Evolutionary conservation across 768 basidiomycete genomes (phyloP).

Genomic region (Mycena epipterygia): DNA sequence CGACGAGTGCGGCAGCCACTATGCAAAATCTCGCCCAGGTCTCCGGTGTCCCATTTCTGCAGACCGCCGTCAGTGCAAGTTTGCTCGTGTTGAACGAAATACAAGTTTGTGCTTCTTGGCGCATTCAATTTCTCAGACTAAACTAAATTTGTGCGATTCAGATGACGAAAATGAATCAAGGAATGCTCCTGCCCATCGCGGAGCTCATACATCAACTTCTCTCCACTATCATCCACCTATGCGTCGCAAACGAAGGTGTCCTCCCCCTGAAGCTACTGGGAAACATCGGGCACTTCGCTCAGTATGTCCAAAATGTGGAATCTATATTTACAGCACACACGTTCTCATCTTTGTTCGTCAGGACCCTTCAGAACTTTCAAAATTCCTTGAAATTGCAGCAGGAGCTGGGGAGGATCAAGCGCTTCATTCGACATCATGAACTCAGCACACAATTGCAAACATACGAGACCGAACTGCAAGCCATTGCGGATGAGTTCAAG

Average conservation of each 20-base stretch:
- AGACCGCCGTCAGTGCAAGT: background rate
- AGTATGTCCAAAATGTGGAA: background rate
- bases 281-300: background rate
- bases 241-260: background rate
- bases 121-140: too few relatives aligned
- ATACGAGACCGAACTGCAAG: slow-evolving; percentile 2
- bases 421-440: slow-evolving; percentile 12
- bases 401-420: slow-evolving; percentile 13
- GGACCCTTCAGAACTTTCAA: background rate
- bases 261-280: background rate
- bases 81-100: background rate
- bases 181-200: background rate
- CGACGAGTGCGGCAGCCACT: background rate
- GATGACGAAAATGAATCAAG: background rate
- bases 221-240: background rate
- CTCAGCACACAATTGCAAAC: background rate
- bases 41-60: background rate
- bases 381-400: background rate
- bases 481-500: background rate
- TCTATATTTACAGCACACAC: background rate
- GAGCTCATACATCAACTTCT: slow-evolving; percentile 1
- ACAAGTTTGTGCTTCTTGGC: background rate
- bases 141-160: background rate
- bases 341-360: background rate
- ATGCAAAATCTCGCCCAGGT: background rate